Conservation (phyloP, 768 basidiomycete genomes). For the Boletus sensibilis region DNA sequence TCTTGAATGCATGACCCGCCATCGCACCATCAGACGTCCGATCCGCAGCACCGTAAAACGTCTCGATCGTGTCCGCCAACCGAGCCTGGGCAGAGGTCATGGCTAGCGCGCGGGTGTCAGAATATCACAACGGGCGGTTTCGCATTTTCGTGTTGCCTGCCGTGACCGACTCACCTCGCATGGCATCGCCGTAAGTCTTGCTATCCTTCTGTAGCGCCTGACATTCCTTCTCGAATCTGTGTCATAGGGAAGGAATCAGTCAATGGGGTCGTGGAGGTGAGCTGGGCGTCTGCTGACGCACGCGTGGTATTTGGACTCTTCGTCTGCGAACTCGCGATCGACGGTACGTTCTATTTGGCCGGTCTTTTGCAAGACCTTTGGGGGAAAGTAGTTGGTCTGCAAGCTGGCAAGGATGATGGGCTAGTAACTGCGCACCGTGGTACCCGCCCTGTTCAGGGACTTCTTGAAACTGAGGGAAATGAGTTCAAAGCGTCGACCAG, state of each 20-base stretch:
- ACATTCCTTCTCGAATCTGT: slow-evolving; percentile 95
- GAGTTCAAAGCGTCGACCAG: background rate
- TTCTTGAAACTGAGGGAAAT: slow-evolving; percentile 76
- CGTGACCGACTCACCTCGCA: slow-evolving; percentile 63
- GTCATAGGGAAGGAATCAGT: background rate
- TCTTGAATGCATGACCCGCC: slow-evolving; percentile 95
- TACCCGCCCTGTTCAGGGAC: slow-evolving; percentile 86
- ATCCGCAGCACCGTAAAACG: slow-evolving; percentile 88
- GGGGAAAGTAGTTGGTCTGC: slow-evolving; percentile 6
- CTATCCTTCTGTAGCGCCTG: slow-evolving; percentile 91
- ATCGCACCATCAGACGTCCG: slow-evolving; percentile 88
- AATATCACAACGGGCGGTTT: background rate
- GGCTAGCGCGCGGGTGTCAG: slow-evolving; percentile 43
- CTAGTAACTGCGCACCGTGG: slow-evolving; percentile 57
- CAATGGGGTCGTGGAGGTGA: background rate
- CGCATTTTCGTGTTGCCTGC: background rate
- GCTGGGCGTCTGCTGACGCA: slow-evolving; percentile 38
- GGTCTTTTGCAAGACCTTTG: slow-evolving; percentile 92
- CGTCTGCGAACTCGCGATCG: slow-evolving; percentile 89
- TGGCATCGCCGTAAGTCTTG: slow-evolving; percentile 92
- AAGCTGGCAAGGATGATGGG: background rate
- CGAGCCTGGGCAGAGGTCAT: slow-evolving; percentile 94
- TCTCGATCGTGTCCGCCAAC: slow-evolving; percentile 90
- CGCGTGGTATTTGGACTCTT: slow-evolving; percentile 89
- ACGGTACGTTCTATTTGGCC: slow-evolving; percentile 96